phyloP scores from a whole-genome alignment of 345 rosid genomes.

The Isatis tinctoria region DNA sequence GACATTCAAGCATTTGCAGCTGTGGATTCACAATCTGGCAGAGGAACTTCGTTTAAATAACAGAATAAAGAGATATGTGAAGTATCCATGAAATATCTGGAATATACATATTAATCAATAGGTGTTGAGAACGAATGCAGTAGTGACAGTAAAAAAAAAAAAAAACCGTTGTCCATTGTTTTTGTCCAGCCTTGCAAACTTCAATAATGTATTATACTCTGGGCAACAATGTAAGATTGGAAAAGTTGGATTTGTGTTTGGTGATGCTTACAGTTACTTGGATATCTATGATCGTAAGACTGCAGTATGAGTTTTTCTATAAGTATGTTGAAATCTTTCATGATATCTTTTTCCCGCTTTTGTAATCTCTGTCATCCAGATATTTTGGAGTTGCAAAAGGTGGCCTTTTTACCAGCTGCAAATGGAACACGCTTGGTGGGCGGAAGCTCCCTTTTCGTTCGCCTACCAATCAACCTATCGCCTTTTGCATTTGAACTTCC shows the following conservation, averaged over 20 bases:
- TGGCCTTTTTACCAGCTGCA: constrained; percentile 90
- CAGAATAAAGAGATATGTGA: background rate
- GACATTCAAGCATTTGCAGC: background rate
- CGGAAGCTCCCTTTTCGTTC: constrained; percentile 70
- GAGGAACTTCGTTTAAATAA: background rate
- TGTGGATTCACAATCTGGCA: background rate
- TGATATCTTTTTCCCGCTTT: background rate
- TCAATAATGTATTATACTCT: background rate
- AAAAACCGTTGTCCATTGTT: background rate
- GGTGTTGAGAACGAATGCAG: background rate
- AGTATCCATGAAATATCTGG: constrained; percentile 1
- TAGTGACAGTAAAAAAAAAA: background rate
- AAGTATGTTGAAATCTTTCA: constrained; percentile 1
- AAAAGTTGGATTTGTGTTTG: background rate
- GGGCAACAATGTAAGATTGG: background rate
- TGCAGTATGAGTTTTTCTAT: constrained; percentile 1
- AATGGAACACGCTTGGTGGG: constrained; percentile 91
- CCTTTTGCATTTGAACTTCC: constrained; percentile 96
- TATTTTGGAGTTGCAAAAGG: constrained; percentile 56
- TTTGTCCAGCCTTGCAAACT: constrained; percentile 10
- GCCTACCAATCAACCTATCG: constrained; percentile 69
- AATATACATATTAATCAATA: background rate
- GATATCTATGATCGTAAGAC: background rate
- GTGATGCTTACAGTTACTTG: background rate
- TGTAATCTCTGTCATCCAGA: constrained; percentile 41